Conservation (phyloP, 2,329 filamentous ascomycete species). For the Boeremia lycopersici region DNA sequence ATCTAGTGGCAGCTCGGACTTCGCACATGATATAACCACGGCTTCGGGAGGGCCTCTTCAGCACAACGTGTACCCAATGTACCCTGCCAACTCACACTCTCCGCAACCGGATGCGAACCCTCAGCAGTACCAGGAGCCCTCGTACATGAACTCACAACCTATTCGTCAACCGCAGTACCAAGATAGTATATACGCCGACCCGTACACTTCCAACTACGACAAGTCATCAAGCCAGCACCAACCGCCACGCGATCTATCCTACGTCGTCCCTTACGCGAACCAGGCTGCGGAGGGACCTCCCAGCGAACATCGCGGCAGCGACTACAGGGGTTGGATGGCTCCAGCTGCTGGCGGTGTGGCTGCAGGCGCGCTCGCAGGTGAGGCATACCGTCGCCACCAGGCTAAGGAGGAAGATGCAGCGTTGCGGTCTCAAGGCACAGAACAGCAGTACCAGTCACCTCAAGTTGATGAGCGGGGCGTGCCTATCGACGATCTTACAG, state of each 20-base stretch:
- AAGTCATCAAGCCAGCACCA: slow-evolving; percentile 1
- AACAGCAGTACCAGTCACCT: slow-evolving; percentile 18
- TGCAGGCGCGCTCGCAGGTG: slow-evolving; percentile 49
- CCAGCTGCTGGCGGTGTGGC: slow-evolving; percentile 54
- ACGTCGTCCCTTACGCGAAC: slow-evolving; percentile 17
- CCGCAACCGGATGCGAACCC: slow-evolving; percentile 17
- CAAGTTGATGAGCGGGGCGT: slow-evolving; percentile 9
- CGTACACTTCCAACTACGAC: slow-evolving; percentile 23
- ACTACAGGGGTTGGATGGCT: slow-evolving; percentile 62
- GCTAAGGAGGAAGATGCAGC: slow-evolving; percentile 33
- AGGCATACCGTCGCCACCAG: slow-evolving; percentile 42
- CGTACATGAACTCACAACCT: slow-evolving; percentile 11
- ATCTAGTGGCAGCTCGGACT: slow-evolving; percentile 77
- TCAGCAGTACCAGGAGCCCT: slow-evolving; percentile 7
- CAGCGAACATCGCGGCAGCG: slow-evolving; percentile 46
- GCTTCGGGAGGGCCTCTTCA: slow-evolving; percentile 60
- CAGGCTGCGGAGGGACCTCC: slow-evolving; percentile 11
- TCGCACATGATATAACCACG: slow-evolving; percentile 66
- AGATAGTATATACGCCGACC: slow-evolving; percentile 21
- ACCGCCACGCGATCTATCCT: slow-evolving; percentile 3
- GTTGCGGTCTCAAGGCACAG: slow-evolving; percentile 20
- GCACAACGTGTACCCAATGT: slow-evolving; percentile 44
- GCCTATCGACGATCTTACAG: slow-evolving; percentile 9
- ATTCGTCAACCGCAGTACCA: slow-evolving; percentile 10
- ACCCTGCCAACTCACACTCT: slow-evolving; percentile 27